These are phyloP conservation scores for Austropuccinia psidii DNA, from an alignment of 1,284 basidiomycete species.

Conservation along the genomic window DNA sequence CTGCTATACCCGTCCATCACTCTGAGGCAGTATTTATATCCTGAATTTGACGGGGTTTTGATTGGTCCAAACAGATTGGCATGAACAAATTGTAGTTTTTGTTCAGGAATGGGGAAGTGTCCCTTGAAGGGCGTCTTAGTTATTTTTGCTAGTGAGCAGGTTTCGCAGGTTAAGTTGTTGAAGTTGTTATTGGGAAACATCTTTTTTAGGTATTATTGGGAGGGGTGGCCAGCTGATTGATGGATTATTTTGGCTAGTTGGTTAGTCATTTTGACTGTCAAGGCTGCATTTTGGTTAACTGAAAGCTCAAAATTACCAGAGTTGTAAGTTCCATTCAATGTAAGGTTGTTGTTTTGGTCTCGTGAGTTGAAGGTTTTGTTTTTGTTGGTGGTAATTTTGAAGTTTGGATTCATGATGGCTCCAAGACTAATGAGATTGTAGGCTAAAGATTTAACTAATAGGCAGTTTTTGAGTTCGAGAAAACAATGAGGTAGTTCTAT, in stretches of 20 bases:
- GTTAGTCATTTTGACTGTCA: not conserved
- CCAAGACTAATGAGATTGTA: not conserved
- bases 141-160: not conserved
- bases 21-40: not conserved
- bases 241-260: not conserved
- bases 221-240: not conserved
- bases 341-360: not conserved
- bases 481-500: not conserved
- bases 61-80: not conserved
- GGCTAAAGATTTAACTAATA: not conserved
- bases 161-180: not conserved
- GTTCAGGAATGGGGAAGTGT: not conserved
- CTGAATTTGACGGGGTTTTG: not conserved
- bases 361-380: not conserved
- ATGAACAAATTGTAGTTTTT: conserved; percentile 5
- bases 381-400: not conserved
- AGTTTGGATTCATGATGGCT: not conserved
- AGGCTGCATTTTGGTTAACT: not conserved
- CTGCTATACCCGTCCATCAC: conserved; percentile 1
- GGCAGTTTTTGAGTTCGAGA: conserved; percentile 2
- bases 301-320: not conserved
- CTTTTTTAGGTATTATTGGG: not conserved
- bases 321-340: not conserved
- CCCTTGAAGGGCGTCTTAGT: not conserved
- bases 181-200: not conserved